These are phyloP conservation scores for Asclepias syriaca DNA, from an alignment of 257 asterid species.

Conservation along the genomic window DNA sequence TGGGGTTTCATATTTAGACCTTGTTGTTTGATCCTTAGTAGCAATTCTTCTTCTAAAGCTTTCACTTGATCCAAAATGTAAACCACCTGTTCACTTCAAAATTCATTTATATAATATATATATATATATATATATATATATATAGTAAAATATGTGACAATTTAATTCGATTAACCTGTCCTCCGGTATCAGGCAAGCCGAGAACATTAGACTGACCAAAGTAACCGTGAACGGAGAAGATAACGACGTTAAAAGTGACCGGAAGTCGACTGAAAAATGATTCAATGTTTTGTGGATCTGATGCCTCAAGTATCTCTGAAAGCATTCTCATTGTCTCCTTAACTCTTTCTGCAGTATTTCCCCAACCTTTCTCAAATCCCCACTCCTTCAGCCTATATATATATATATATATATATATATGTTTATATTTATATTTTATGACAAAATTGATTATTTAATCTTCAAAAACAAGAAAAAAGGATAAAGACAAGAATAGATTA, in stretches of 20 bases:
- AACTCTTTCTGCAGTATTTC: slow-evolving; percentile 58
- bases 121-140: too few species aligned
- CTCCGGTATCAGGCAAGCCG: slow-evolving; percentile 86
- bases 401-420: slow-evolving; percentile 2
- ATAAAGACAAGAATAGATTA: background rate
- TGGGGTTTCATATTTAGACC: slow-evolving; percentile 66
- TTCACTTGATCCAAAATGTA: slow-evolving; percentile 84
- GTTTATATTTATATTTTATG: too few species aligned
- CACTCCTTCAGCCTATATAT: slow-evolving; percentile 53
- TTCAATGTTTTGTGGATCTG: slow-evolving; percentile 57
- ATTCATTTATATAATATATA: too few species aligned
- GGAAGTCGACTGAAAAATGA: slow-evolving; percentile 64
- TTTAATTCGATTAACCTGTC: slow-evolving; percentile 43
- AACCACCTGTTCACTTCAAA: slow-evolving; percentile 45
- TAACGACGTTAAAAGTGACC: slow-evolving; percentile 52
- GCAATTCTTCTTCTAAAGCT: slow-evolving; percentile 73
- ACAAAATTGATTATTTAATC: background rate
- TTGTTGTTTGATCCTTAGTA: slow-evolving; percentile 61
- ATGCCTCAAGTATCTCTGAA: slow-evolving; percentile 74
- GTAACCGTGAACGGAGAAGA: slow-evolving; percentile 78
- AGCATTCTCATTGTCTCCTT: slow-evolving; percentile 55
- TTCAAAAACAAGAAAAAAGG: background rate
- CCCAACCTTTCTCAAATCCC: slow-evolving; percentile 92
- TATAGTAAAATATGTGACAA: too few species aligned
- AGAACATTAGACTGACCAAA: slow-evolving; percentile 87